Evolutionary conservation across 1,284 basidiomycete species (phyloP), one percentile per base, ranked within the genome.

Genomic region (Earliella scabrosa): DNA sequence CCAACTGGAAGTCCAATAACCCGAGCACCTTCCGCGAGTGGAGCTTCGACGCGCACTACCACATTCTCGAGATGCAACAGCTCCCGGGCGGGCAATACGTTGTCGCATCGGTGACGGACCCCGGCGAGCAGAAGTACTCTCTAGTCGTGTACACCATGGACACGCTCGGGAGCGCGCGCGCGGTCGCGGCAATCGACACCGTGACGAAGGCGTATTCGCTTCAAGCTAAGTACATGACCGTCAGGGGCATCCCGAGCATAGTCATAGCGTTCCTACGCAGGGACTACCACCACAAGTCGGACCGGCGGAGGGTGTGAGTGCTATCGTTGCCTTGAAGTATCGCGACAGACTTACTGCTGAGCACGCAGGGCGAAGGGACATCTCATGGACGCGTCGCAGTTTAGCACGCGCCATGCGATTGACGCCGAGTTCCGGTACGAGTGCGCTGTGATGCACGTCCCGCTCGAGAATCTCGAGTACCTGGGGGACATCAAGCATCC

Each of bases 41-140:
- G 54, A 61, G 69, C 6, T 70, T 82, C 44, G 64, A 72, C 23
- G 66, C 79, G 0, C 73, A 77, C 51, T 73, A 81, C 52, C 73
- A 78, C 50, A 73, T 88, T 26, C 75, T 81, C 36, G 82, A 85
- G 29, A 81, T 90, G 77, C 77, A 76, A 29, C 66, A 88, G 23
- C 76, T 90, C 7, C 85, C 88, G 3, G 89, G 89, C 1, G 87
- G 89, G 21, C 85, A 87, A 60, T 87, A 86, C 59, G 76, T 90
- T 54, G 72, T 88, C 27, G 84, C 83, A 0, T 87, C 85, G 5
- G 79, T 83, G 8, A 76, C 75, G 56, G 81, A 85, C 63, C 59
- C 61, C 2, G 65, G 63, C 4, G 73, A 72, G 35, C 73, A 71
- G 32, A 73, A 75, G 32, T 86, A 81, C 66, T 79, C 75, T 26